Evolutionary conservation across 2,329 filamentous ascomycete genomes (phyloP), one percentile per base, ranked within the genome.

Genomic region (Aphanoascus verrucosus): DNA sequence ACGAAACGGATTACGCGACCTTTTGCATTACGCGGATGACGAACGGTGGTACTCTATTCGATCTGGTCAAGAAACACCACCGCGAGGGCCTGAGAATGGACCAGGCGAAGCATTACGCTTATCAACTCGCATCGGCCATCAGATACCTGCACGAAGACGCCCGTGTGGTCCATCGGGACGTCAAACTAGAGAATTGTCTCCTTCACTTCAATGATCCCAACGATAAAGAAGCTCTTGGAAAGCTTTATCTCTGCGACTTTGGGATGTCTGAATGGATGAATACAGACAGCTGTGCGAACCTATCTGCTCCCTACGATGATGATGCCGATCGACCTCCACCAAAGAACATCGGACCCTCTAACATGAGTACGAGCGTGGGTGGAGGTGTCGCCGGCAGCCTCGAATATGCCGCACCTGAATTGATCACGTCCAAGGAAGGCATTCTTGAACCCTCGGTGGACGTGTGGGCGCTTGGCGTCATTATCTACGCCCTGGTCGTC

Each of bases 121-220:
- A 79, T 60, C 81, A 85, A 61, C 70, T 85, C 8, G 81, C 81
- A 1, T 79, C 75, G 35, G 82, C 82, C 2, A 67, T 85, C 43
- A 76, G 82, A 51, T 85, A 85, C 63, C 69, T 85, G 7, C 82
- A 85, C 62, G 79, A 84, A 63, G 82, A 85, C 61, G 79, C 82
- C 20, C 76, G 77, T 28, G 76, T 85, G 23, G 80, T 84, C 20
- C 82, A 85, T 62, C 75, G 82, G 46, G 82, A 85, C 63, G 77
- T 85, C 63, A 85, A 85, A 64, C 74, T 85, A 20, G 82, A 85
- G 62, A 85, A 85, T 58, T 84, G 81, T 59, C 74, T 85, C 1
- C 61, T 75, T 15, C 69, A 69, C 5, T 68, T 72, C 2, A 64
- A 73, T 6, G 73, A 75, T 4, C 73, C 72, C 8, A 66, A 65